phyloP scores from a whole-genome alignment of 2,329 filamentous ascomycete genomes.

The Furcasterigmium sp. region DNA sequence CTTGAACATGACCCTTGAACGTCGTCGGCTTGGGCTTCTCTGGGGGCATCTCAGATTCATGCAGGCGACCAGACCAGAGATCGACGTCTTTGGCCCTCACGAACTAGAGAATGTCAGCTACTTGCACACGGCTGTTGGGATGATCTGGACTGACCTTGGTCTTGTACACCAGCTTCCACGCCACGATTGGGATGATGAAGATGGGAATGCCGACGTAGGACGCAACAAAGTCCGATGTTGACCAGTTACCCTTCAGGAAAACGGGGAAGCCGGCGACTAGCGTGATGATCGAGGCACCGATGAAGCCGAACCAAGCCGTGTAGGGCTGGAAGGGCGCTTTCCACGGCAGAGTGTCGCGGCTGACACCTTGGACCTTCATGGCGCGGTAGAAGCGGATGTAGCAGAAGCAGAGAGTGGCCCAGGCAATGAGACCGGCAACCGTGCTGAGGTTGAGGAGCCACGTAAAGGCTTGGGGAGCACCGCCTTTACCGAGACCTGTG shows the following conservation, averaged over 20 bases:
- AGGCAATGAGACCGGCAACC: slow-evolving; percentile 62
- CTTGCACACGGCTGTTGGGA: background rate
- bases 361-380: slow-evolving; percentile 62
- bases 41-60: slow-evolving; percentile 7
- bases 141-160: slow-evolving; percentile 30
- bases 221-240: slow-evolving; percentile 50
- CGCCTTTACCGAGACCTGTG: slow-evolving; percentile 7
- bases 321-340: slow-evolving; percentile 66
- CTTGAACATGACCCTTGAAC: slow-evolving; percentile 6
- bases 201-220: slow-evolving; percentile 62
- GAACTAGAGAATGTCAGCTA: slow-evolving; percentile 10
- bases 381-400: slow-evolving; percentile 56
- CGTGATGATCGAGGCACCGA: slow-evolving; percentile 48
- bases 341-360: slow-evolving; percentile 64
- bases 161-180: slow-evolving; percentile 30
- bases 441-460: slow-evolving; percentile 55
- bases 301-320: slow-evolving; percentile 60
- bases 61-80: slow-evolving; percentile 18
- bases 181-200: slow-evolving; percentile 41
- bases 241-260: slow-evolving; percentile 56
- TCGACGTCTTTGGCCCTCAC: slow-evolving; percentile 17
- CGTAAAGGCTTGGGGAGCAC: slow-evolving; percentile 16
- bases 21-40: slow-evolving; percentile 7
- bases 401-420: background rate
- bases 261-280: slow-evolving; percentile 61